phyloP scores from a whole-genome alignment of 257 asterid genomes.

The Leptodermis oblonga region DNA sequence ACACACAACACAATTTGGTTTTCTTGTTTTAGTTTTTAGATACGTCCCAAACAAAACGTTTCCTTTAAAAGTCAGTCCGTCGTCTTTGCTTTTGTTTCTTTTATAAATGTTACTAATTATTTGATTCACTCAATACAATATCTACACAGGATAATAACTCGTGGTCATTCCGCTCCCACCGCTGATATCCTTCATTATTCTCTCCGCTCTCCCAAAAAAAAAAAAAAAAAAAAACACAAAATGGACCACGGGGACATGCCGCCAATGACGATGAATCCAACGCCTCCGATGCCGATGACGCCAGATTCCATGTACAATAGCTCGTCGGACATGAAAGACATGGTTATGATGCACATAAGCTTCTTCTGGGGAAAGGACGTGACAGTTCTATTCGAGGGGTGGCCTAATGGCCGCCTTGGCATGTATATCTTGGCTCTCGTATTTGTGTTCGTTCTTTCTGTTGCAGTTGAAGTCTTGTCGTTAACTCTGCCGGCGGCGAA shows the following conservation, averaged over 20 bases:
- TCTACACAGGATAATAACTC: too few species aligned
- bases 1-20: too few species aligned
- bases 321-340: constrained; percentile 24
- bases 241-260: constrained; percentile 25
- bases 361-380: constrained; percentile 41
- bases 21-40: background rate
- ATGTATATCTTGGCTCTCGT: constrained; percentile 54
- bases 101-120: background rate
- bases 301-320: constrained; percentile 10
- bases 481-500: constrained; percentile 7
- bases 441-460: constrained; percentile 41
- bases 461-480: constrained; percentile 41
- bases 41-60: too few species aligned
- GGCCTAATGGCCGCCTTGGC: constrained; percentile 41
- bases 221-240: too few species aligned
- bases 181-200: background rate
- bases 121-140: background rate
- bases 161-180: background rate
- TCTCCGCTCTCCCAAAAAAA: background rate
- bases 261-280: too few species aligned
- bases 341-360: constrained; percentile 37
- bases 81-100: too few species aligned
- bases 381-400: constrained; percentile 28
- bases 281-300: too few species aligned
- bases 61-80: background rate